Evolutionary conservation across 352 stramenopile genomes (phyloP), one percentile per base, ranked within the genome.

Genomic region (Globisporangium mamillatum): DNA sequence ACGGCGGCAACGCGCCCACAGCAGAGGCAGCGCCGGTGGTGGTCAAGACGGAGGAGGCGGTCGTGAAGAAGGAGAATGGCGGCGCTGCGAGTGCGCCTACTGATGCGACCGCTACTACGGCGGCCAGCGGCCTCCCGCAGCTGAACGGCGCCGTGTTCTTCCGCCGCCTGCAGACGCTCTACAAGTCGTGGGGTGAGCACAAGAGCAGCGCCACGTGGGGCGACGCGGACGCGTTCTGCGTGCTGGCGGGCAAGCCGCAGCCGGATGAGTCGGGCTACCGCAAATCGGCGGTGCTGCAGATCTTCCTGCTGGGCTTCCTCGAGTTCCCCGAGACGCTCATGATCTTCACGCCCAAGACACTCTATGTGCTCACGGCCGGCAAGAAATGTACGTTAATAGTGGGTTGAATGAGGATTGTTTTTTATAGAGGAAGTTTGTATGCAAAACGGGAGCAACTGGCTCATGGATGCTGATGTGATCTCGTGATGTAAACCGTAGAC

Each of bases 281-380:
- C 70, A 97, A 97, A 79, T 97, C 90, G 44, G 81, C 86, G 16
- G 85, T 94, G 68, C 64, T 97, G 54, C 91, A 98, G 80, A 91
- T 97, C 71, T 98, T 95, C 66, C 68, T 98, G 52, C 80, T 98
- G 22, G 90, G 89, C 8, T 97, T 93, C 70, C 75, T 96, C 46
- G 92, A 98, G 80, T 97, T 98, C 77, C 85, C 92, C 1, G 91
- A 97, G 75, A 97, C 92, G 29, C 78, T 97, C 44, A 96, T 98
- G 81, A 70, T 98, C 48, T 97, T 98, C 68, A 95, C 89, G 46
- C 82, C 87, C 29, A 72, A 69, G 59, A 94, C 81, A 72, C 78
- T 98, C 25, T 91, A 86, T 65, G 78, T 97, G 18, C 75, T 98
- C 25, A 97, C 92, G 53, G 88, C 89, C 20, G 87, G 88, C 60